Evolutionary conservation across 169 alveolate genomes (phyloP).

Genomic region (Amoebophrya sp.): DNA sequence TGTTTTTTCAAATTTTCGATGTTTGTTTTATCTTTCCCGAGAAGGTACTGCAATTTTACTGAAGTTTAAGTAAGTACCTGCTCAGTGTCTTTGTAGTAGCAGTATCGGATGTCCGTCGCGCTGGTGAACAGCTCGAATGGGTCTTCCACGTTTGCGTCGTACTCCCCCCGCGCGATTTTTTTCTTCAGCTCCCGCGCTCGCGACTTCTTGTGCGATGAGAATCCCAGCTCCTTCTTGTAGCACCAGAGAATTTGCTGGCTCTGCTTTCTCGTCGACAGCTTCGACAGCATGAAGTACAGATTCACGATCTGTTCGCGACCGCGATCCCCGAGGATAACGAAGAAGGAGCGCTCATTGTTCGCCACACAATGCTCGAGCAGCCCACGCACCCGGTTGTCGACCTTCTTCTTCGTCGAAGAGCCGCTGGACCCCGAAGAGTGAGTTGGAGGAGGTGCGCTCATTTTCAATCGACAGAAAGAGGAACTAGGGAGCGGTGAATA

Average conservation of each 20-base stretch:
- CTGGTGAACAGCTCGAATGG: constrained; percentile 88
- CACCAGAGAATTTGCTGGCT: constrained; percentile 90
- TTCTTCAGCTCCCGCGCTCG: constrained; percentile 82
- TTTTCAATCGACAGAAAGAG: no score
- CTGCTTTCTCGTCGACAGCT: neutral
- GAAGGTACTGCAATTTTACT: no score
- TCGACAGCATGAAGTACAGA: constrained; percentile 48
- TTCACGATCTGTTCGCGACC: constrained; percentile 86
- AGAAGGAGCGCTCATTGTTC: constrained; percentile 77
- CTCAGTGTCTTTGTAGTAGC: constrained; percentile 92
- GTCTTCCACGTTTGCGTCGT: constrained; percentile 84
- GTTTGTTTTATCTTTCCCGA: no score
- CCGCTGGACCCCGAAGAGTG: no score
- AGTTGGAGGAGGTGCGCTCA: no score
- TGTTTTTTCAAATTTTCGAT: no score
- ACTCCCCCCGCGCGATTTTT: constrained; percentile 76
- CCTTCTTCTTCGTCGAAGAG: constrained; percentile 80
- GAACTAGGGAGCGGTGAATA: no score
- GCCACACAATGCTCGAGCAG: constrained; percentile 81
- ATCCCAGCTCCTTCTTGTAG: constrained; percentile 91
- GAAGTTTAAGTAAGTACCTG: constrained; percentile 64
- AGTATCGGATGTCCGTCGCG: constrained; percentile 83
- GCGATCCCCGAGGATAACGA: constrained; percentile 91
- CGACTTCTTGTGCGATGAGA: constrained; percentile 84
- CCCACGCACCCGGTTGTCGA: constrained; percentile 77